A percentile compares a stretch with the other conserved stretches of the same genome.
phyloP scores from a whole-genome alignment of 306 rosid genomes.

The Vigna angularis region DNA sequence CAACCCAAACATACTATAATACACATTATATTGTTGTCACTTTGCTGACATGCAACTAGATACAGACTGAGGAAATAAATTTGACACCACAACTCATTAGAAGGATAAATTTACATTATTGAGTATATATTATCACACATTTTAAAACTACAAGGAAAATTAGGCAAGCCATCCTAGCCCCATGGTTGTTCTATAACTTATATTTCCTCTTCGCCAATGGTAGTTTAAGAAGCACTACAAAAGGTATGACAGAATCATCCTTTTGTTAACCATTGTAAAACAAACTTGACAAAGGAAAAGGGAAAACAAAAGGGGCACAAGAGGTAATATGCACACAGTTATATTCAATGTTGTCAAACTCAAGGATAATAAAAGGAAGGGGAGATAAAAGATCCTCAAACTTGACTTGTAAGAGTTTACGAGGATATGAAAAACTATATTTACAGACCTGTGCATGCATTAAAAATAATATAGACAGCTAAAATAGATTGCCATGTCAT shows the following conservation, averaged over 20 bases:
- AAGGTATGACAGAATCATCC: neutral
- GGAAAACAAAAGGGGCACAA: neutral
- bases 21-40: neutral
- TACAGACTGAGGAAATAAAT: neutral
- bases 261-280: neutral
- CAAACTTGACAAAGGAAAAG: neutral
- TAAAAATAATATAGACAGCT: too few species aligned
- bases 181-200: neutral
- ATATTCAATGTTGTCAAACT: too few species aligned
- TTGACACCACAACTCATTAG: neutral
- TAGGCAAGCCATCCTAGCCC: neutral
- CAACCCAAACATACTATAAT: neutral
- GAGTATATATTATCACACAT: conserved; percentile 10
- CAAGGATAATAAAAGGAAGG: too few species aligned
- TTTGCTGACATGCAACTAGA: neutral
- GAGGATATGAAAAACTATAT: too few species aligned
- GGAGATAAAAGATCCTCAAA: too few species aligned
- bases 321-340: neutral
- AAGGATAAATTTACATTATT: neutral
- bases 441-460: too few species aligned
- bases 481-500: neutral
- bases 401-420: too few species aligned
- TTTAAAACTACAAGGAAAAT: neutral
- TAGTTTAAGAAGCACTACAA: neutral
- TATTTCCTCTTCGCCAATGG: neutral